Evolutionary conservation across 2,329 filamentous ascomycete genomes (phyloP).

Genomic region (Alternaria consortialis): DNA sequence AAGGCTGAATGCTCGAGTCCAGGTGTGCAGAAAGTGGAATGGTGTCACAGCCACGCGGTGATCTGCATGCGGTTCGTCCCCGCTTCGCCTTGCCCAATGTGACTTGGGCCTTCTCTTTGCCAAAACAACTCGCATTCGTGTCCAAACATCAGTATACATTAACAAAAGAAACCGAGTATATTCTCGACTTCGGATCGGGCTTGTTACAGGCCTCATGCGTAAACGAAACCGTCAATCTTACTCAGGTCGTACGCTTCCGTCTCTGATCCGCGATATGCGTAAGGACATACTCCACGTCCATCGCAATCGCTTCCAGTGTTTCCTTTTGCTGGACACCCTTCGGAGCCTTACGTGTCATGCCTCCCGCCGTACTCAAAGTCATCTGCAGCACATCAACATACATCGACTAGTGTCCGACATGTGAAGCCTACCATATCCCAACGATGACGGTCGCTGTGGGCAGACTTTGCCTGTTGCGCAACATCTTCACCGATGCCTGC

Average conservation of each 20-base stretch:
- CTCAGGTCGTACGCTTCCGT: slow-evolving; percentile 3
- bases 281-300: slow-evolving; percentile 32
- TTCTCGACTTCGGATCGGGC: no score
- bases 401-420: background rate
- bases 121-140: background rate
- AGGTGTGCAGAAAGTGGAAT: slow-evolving; percentile 23
- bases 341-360: slow-evolving; percentile 63
- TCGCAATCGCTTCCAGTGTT: slow-evolving; percentile 24
- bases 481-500: background rate
- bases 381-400: slow-evolving; percentile 66
- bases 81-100: slow-evolving; percentile 19
- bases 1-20: slow-evolving; percentile 42
- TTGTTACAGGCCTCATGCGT: background rate
- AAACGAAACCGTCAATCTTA: background rate
- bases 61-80: slow-evolving; percentile 9
- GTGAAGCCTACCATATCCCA: slow-evolving; percentile 70
- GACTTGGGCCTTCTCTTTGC: background rate
- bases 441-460: slow-evolving; percentile 50
- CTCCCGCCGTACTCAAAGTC: slow-evolving; percentile 75
- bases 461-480: background rate
- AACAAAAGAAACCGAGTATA: background rate
- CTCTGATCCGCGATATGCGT: slow-evolving; percentile 23
- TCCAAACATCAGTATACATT: background rate
- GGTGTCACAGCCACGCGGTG: slow-evolving; percentile 29
- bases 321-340: slow-evolving; percentile 39